Base-by-base conservation (phyloP, 192 early-diverging fungal species). In the Coemansia sp. region DNA sequence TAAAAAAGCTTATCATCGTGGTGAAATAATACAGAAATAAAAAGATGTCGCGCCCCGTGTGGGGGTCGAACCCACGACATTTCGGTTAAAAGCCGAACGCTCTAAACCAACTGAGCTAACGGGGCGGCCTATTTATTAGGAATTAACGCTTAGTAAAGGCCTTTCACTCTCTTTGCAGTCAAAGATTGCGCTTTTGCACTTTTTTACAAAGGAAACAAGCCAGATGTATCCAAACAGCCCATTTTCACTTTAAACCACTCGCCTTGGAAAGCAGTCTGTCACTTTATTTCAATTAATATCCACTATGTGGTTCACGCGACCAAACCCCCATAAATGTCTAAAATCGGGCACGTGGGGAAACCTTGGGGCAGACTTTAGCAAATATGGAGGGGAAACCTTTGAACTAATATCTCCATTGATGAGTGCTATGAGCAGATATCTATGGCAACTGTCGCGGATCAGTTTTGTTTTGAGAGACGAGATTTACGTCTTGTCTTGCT, bases 51-150 rank as follows among this genome's bases (percentile, higher is more conserved):
- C 53, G 53, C 53, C 53, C 37, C 44, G 23, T 46, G 53, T 44
- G 53, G 53, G 53, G 53, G 43, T 55, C 53, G 53, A 55, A 55
- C 53, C 53, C 53, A 44, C 53, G 53, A 55, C 53, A 55, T 55
- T 55, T 55, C 53, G 53, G 53, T 55, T 55, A 55, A 55, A 55
- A 55, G 53, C 53, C 53, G 53, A 55, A 55, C 53, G 53, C 53
- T 55, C 53, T 55, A 40, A 53, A 46, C 53, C 53, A 55, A 55
- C 43, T 55, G 53, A 55, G 53, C 53, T 55, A 55, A 46, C 23
- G 44, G 42, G 53, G 53, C 46, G n/a, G n/a, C 44, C n/a, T 8
- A 5, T 14, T 29, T 29, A 18, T 29, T 25, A 46, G 44, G 26
- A 18, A 46, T 42, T 9, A 20, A n/a, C n/a, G n/a, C n/a, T n/a